Percentiles rank a stretch among this genome's conserved stretches.
Evolutionary conservation across 352 stramenopile genomes (phyloP).

Genomic region (Aphanomyces stellatus): DNA sequence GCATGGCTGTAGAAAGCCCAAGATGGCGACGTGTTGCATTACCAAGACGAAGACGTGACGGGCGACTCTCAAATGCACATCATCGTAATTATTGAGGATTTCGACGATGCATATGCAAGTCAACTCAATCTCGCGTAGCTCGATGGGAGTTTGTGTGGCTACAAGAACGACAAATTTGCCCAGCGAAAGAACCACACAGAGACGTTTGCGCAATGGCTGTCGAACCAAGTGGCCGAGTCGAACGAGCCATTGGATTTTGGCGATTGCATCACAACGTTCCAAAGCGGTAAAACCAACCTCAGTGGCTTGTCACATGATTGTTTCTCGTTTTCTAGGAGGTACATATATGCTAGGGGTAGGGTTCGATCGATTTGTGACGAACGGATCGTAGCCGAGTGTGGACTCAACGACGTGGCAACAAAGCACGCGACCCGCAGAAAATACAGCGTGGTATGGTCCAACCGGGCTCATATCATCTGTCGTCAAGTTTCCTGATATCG

Average conservation of each 20-base stretch:
- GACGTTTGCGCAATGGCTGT: conserved; percentile 15
- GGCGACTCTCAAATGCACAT: neutral
- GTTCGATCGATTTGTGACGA: neutral
- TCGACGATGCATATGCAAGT: conserved; percentile 27
- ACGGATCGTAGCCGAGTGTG: conserved; percentile 5
- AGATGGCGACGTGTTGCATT: conserved; percentile 63
- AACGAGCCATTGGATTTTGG: conserved; percentile 16
- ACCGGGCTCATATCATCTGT: too few relatives aligned
- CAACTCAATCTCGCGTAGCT: conserved; percentile 32
- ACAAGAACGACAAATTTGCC: conserved; percentile 52
- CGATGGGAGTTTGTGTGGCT: conserved; percentile 58
- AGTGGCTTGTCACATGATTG: neutral
- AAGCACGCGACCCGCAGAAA: conserved; percentile 9
- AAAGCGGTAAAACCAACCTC: neutral
- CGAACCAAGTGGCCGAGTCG: neutral
- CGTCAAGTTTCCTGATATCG: neutral
- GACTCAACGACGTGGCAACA: neutral
- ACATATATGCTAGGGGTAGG: neutral
- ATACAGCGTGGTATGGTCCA: conserved; percentile 12
- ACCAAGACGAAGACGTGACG: conserved; percentile 27
- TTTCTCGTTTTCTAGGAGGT: neutral
- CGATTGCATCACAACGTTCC: neutral
- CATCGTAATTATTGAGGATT: neutral
- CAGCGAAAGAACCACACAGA: conserved; percentile 31
- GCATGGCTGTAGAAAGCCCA: conserved; percentile 29